Base-by-base conservation (phyloP, 257 asterid genomes). In the Penstemon barbatus region DNA sequence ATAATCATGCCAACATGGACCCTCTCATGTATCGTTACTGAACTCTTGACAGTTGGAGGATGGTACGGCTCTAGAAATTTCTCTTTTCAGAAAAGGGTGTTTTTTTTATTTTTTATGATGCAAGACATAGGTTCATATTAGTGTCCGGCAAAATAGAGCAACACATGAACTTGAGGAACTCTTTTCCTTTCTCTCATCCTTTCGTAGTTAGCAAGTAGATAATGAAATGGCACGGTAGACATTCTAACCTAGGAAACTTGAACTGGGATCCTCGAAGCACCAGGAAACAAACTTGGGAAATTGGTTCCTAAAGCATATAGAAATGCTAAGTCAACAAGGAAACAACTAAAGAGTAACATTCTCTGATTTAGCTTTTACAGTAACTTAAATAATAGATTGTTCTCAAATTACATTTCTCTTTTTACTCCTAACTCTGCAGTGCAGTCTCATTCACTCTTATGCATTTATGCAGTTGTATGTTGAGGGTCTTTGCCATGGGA, bases 401-500 rank as follows among this genome's bases (percentile, higher is more conserved):
- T 25, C 33, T 25, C 56, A 25, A 10, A 39, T 53, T 57, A 13
- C 10, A 4, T 54, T 69, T 48, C 52, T 42, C 56, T 25, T 57
- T 63, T 52, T 18, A 18, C 10, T 53, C 44, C 70, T 40, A 1
- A 25, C 33, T 25, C 33, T 1, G 33, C 33, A 25, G 36, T 43
- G 12, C 56, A 52, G 46, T 58, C 56, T 71, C 6, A 19, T 55
- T 71, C 46, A 60, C 73, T 72, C 63, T 61, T 42, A 40, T 69
- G 53, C 51, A 43, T 64, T 70, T 68, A 33, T 82, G 80, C 88
- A 93, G 99, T 74, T 89, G 61, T 91, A 83, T 74, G 87, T 89
- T 49, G 99, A 91, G 83, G 99, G 96, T 69, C 85, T 94, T 80
- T 91, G 97, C 87, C 99, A 94, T 72, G 99, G 99, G 38, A 94